These are phyloP conservation scores for Rubroboletus satanas DNA, from an alignment of 768 basidiomycete genomes.

Conservation along the genomic window DNA sequence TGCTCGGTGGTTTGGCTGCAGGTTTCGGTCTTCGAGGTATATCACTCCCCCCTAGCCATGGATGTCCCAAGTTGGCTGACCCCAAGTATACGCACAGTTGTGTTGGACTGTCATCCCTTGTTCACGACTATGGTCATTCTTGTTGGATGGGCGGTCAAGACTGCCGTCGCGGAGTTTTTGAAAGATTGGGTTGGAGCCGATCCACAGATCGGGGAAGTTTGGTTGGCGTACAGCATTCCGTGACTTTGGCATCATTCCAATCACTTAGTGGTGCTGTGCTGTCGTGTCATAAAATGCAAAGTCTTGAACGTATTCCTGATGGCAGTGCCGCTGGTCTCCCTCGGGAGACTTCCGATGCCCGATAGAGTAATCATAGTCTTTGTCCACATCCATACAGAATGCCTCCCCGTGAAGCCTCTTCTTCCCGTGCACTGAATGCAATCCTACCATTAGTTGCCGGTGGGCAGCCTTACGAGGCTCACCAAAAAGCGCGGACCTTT, in stretches of 20 bases:
- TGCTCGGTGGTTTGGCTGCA: conserved; percentile 82
- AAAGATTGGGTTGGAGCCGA: conserved; percentile 65
- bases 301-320: neutral
- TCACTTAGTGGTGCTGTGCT: neutral
- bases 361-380: neutral
- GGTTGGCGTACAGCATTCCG: conserved; percentile 83
- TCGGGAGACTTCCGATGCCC: conserved; percentile 23
- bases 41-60: conserved; percentile 5
- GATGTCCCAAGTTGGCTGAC: neutral
- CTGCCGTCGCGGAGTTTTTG: conserved; percentile 54
- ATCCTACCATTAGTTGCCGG: conserved; percentile 69
- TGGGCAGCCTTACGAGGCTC: conserved; percentile 84
- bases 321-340: conserved; percentile 11
- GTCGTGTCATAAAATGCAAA: neutral
- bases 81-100: conserved; percentile 44
- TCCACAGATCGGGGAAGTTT: conserved; percentile 56
- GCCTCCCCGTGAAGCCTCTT: conserved; percentile 35
- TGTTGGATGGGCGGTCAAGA: conserved; percentile 70
- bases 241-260: conserved; percentile 24
- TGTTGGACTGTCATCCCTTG: conserved; percentile 69
- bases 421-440: conserved; percentile 66
- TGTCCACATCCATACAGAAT: conserved; percentile 17
- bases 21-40: conserved; percentile 81
- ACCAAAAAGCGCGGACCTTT: conserved; percentile 95
- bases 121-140: conserved; percentile 76